Conservation (phyloP, 2,329 filamentous ascomycete species). For the Monosporascus sp. region DNA sequence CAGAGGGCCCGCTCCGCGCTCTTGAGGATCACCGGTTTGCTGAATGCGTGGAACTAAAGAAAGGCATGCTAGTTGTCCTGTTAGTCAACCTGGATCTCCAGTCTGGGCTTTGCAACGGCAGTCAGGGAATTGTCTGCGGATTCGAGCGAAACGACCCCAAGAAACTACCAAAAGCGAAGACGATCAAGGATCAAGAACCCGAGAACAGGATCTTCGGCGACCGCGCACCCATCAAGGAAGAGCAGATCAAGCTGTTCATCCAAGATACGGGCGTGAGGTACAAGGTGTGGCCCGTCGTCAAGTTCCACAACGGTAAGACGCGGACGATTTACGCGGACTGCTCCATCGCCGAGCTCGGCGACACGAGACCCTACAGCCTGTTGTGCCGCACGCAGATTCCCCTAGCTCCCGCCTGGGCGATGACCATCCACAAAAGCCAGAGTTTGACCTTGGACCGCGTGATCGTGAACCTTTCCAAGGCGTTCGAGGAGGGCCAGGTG, state of each 20-base stretch:
- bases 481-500: conserved; percentile 53
- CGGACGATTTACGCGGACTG: conserved; percentile 48
- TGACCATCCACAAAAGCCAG: conserved; percentile 60
- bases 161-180: conserved; percentile 22
- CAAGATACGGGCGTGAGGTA: conserved; percentile 18
- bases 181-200: conserved; percentile 8
- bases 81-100: conserved; percentile 42
- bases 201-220: conserved; percentile 28
- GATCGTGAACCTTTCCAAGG: conserved; percentile 45
- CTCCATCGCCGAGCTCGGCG: conserved; percentile 41
- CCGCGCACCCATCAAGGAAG: conserved; percentile 30
- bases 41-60: conserved; percentile 38
- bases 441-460: conserved; percentile 58
- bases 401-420: conserved; percentile 54
- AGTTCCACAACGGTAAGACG: conserved; percentile 42
- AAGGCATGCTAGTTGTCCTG: conserved; percentile 47
- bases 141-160: conserved; percentile 32
- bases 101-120: conserved; percentile 40
- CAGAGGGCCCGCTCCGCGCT: conserved; percentile 25
- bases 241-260: conserved; percentile 35
- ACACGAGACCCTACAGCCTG: conserved; percentile 38
- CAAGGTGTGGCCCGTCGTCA: conserved; percentile 45
- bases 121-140: conserved; percentile 39
- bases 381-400: conserved; percentile 57
- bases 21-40: conserved; percentile 44